Percentiles rank a stretch among this genome's conserved stretches.
Evolutionary conservation across 345 rosid species (phyloP).

Genomic region (Linum trigynum): DNA sequence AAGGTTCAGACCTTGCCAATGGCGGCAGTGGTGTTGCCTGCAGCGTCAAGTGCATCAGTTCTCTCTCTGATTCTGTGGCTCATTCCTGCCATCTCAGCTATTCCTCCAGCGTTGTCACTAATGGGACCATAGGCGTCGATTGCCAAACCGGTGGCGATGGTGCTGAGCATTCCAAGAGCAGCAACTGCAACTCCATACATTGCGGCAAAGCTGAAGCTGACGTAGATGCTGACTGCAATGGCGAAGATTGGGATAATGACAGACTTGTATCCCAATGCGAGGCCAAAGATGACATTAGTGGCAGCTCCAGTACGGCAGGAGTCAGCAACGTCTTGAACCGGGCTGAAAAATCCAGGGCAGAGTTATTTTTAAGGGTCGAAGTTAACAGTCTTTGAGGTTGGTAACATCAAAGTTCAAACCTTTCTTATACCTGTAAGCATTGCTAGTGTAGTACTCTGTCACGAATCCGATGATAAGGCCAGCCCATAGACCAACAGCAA

Average conservation of each 20-base stretch:
- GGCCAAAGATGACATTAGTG: slow-evolving; percentile 57
- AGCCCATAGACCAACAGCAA: slow-evolving; percentile 56
- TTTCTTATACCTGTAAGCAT: slow-evolving; percentile 42
- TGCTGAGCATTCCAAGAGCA: slow-evolving; percentile 67
- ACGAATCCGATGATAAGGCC: slow-evolving; percentile 55
- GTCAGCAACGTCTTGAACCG: slow-evolving; percentile 68
- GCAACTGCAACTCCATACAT: slow-evolving; percentile 70
- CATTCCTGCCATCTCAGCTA: slow-evolving; percentile 68
- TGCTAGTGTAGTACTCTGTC: slow-evolving; percentile 60
- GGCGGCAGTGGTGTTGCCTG: slow-evolving; percentile 69
- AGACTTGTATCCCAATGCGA: slow-evolving; percentile 61
- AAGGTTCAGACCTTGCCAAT: slow-evolving; percentile 46
- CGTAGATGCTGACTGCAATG: slow-evolving; percentile 45
- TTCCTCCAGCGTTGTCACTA: slow-evolving; percentile 63
- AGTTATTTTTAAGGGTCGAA: not conserved
- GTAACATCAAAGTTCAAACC: not conserved
- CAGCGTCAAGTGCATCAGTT: slow-evolving; percentile 61
- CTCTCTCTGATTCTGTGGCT: slow-evolving; percentile 49
- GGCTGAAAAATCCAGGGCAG: slow-evolving; percentile 27
- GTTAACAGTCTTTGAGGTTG: no score
- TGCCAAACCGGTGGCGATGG: slow-evolving; percentile 52
- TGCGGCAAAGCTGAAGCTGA: slow-evolving; percentile 62
- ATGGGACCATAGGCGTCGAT: slow-evolving; percentile 71
- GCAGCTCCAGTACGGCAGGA: slow-evolving; percentile 62
- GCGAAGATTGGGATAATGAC: slow-evolving; percentile 62